Evolutionary conservation across 2,329 filamentous ascomycete species (phyloP).

Genomic region (Colletotrichum destructivum): DNA sequence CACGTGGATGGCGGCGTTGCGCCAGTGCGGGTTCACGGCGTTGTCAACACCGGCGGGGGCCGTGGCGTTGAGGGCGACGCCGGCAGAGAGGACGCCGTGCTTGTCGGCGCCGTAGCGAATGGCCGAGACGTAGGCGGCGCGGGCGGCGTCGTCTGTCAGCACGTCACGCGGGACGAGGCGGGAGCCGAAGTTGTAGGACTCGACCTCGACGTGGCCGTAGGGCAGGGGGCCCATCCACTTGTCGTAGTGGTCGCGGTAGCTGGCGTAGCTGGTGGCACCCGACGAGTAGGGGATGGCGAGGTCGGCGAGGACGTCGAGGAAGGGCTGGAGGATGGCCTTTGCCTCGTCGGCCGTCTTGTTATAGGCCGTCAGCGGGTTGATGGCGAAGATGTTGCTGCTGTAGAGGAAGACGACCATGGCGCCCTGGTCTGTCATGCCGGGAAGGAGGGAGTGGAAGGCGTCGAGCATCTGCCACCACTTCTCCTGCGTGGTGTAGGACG

Average conservation of each 20-base stretch:
- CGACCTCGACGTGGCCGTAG: constrained; percentile 65
- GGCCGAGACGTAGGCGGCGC: constrained; percentile 34
- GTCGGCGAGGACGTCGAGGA: constrained; percentile 56
- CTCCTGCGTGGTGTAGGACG: constrained; percentile 48
- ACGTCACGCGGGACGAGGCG: constrained; percentile 58
- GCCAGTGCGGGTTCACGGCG: constrained; percentile 41
- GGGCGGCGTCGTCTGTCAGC: constrained; percentile 51
- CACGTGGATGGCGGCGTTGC: constrained; percentile 39
- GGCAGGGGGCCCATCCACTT: constrained; percentile 60
- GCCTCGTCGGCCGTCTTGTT: constrained; percentile 61
- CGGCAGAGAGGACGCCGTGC: constrained; percentile 39
- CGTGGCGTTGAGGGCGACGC: constrained; percentile 44
- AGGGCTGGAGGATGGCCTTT: constrained; percentile 61
- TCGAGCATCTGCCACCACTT: constrained; percentile 65
- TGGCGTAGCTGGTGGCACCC: constrained; percentile 43
- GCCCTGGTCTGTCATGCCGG: constrained; percentile 64
- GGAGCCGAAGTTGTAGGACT: constrained; percentile 56
- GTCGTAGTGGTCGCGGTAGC: constrained; percentile 61
- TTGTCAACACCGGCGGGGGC: constrained; percentile 38
- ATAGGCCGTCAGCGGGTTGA: constrained; percentile 64
- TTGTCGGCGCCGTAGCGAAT: constrained; percentile 41
- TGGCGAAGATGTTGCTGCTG: constrained; percentile 61
- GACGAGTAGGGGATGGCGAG: constrained; percentile 51
- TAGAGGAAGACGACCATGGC: constrained; percentile 65
- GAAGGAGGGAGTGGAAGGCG: constrained; percentile 58